phyloP scores from a whole-genome alignment of 768 basidiomycete species.

The Sporobolomyces phaffii region DNA sequence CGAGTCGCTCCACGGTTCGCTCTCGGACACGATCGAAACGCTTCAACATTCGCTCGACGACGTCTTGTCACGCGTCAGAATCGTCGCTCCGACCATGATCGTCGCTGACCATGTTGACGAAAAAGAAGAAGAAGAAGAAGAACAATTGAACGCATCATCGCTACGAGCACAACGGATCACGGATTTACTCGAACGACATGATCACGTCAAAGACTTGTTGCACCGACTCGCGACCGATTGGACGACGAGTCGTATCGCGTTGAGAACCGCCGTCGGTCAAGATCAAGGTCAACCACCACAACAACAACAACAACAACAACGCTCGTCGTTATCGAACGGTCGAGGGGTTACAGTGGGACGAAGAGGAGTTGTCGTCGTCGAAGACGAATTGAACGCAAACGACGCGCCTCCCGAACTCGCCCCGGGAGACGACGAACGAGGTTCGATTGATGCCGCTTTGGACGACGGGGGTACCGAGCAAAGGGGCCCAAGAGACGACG shows the following conservation, averaged over 20 bases:
- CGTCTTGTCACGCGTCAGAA: background rate
- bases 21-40: background rate
- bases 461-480: constrained; percentile 5
- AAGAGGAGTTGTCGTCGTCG: background rate
- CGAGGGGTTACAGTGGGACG: background rate
- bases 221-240: constrained; percentile 4
- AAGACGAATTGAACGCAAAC: background rate
- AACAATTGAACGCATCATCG: too few relatives aligned
- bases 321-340: too few relatives aligned
- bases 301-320: too few relatives aligned
- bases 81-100: background rate
- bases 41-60: constrained; percentile 13
- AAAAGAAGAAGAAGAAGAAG: too few relatives aligned
- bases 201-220: constrained; percentile 1
- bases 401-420: background rate
- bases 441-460: background rate
- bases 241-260: background rate
- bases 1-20: background rate
- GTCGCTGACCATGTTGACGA: too few relatives aligned
- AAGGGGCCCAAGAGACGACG: background rate
- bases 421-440: background rate
- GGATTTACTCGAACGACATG: background rate
- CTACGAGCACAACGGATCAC: background rate
- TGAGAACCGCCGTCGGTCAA: constrained; percentile 1
- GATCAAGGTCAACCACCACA: background rate